Base-by-base conservation (phyloP, 495 filamentous ascomycete species). In the Amphirosellinia nigrospora region DNA sequence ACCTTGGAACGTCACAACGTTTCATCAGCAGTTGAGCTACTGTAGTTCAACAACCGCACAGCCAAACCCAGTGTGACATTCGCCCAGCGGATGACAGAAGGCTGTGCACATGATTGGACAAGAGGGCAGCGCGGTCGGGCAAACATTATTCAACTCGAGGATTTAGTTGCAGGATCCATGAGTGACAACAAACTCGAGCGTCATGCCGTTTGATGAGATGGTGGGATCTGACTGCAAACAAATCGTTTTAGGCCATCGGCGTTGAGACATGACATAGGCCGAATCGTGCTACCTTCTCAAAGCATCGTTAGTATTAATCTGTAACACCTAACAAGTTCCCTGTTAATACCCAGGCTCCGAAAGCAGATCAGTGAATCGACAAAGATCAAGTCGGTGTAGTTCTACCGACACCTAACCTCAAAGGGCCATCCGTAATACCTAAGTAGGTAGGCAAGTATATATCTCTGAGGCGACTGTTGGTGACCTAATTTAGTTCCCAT, bases 241-340 rank as follows among this genome's bases (percentile, higher is more conserved):
- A n/a, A 23, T 16, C 2, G 11, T 39, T 4, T n/a, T 32, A 34
- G 60, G 48, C 28, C 41, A 39, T 30, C 46, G 39, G 46, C 63
- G 41, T 41, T 32, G 63, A 53, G 53, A 41, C 63, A 65, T 8
- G 46, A 38, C 45, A 65, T 38, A 36, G 21, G 10, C 63, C 46
- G 16, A 48, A 8, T 34, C 34, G 63, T 65, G 32, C 43, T 39
- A 65, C 63, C 63, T 53, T 53, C 63, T 64, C 45, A 64, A 64
- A 34, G 26, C 19, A 64, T 64, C 43, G 8, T 48, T 21, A 32
- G 28, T 36, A 21, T 48, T 38, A 4, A 41, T 26, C 30, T 6
- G 61, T 30, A 64, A 28, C 39, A 32, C 41, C 30, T 21, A 45
- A 45, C 23, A 64, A 43, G 26, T 46, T 45, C 23, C 23, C 28